Base-by-base conservation (phyloP, 148 eudicot species). In the Arbutus unedo region DNA sequence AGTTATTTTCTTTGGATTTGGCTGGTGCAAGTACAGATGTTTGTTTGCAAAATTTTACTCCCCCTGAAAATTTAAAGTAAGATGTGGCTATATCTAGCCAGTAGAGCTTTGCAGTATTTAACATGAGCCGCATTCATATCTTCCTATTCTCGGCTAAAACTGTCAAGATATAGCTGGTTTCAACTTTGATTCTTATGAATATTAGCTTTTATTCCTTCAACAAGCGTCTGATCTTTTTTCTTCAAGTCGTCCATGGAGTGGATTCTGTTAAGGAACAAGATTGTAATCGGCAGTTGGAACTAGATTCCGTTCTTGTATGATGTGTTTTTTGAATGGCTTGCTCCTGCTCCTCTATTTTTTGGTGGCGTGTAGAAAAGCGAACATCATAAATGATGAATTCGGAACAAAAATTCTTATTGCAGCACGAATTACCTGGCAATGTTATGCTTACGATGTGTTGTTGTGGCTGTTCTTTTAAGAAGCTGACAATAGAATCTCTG, bases 251-350 rank as follows among this genome's bases (percentile, higher is more conserved):
- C 14, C 4, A 41, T 77, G 31, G 57, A 76, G 23, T 76, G 79
- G 41, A 76, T 54, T 14, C n/a, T n/a, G n/a, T n/a, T n/a, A 68
- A 14, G 43, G 48, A 54, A 7, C 13, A 77, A 31, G 18, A 6
- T 76, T 16, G 8, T 38, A 4, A 2, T 55, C 57, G 43, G 79
- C 54, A 38, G 79, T 77, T 38, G 79, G 31, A 77, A 54, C 79
- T 6, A 21, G 21, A 54, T 14, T 77, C 18, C 54, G 23, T 15
- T 54, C 41, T 49, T 54, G 23, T 16, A 48, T n/a, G 6, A 2
- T 4, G 55, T 25, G 71, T 66, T 25, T 25, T 6, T 66, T 66
- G 43, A 43, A 66, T 13, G 71, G 4, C 0, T 0, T 66, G 43
- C 71, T 60, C 66, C 66, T 60, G 66, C 66, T 66, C 71, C 71